Evolutionary conservation across 2,329 filamentous ascomycete genomes (phyloP).

Genomic region (Aspergillus awamori): DNA sequence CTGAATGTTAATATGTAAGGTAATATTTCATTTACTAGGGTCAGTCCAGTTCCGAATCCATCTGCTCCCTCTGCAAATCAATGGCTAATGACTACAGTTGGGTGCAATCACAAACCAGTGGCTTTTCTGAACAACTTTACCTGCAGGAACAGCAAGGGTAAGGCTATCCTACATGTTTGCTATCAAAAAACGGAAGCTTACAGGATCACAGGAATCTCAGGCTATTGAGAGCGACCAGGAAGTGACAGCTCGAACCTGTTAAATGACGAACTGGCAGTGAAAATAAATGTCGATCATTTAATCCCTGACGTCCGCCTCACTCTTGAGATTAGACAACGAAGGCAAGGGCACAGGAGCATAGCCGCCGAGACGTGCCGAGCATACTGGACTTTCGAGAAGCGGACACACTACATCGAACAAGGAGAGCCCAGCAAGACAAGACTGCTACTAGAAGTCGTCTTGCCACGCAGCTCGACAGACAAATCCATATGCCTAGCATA

Average conservation of each 20-base stretch:
- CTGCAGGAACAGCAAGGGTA: too few species aligned
- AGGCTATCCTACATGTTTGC: too few species aligned
- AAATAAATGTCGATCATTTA: not conserved
- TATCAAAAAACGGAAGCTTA: not conserved
- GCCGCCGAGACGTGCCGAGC: too few species aligned
- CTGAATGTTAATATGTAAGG: too few species aligned
- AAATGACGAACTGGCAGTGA: not conserved
- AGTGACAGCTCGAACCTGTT: not conserved
- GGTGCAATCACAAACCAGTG: too few species aligned
- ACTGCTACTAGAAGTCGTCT: too few species aligned
- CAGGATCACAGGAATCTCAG: not conserved
- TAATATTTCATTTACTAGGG: too few species aligned
- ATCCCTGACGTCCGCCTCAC: not conserved
- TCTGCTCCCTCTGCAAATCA: too few species aligned
- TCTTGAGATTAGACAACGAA: not conserved
- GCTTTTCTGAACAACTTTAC: too few species aligned
- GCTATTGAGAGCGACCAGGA: not conserved
- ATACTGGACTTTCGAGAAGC: not conserved
- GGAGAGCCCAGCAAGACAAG: too few species aligned
- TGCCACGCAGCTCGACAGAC: not conserved
- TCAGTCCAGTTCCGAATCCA: too few species aligned
- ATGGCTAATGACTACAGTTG: too few species aligned
- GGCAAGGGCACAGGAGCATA: not conserved
- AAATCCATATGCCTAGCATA: not conserved
- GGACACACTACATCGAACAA: not conserved